A percentile compares a stretch with the other conserved stretches of the same genome.
Conservation (phyloP, 805 yeast species). For the Nakazawaea peltata region DNA sequence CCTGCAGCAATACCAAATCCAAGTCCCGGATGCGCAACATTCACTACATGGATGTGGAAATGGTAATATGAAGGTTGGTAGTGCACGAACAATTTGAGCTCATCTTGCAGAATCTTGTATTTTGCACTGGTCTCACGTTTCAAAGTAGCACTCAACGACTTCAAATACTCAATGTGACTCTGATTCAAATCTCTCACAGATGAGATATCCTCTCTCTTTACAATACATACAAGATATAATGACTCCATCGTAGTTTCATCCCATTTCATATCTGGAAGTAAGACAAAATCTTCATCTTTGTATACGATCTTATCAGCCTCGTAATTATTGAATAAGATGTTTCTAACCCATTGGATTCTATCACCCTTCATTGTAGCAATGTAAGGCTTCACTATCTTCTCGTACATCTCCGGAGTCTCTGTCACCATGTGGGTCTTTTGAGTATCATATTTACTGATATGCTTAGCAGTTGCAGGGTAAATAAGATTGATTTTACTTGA, state of each 20-base stretch:
- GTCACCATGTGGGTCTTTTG: constrained; percentile 53
- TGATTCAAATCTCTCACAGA: constrained; percentile 68
- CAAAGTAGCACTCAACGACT: constrained; percentile 36
- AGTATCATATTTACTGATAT: constrained; percentile 64
- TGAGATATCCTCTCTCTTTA: constrained; percentile 56
- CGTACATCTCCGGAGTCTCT: constrained; percentile 80
- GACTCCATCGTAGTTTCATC: constrained; percentile 64
- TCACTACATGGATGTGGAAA: constrained; percentile 87
- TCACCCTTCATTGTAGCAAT: constrained; percentile 70
- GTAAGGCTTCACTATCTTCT: constrained; percentile 58
- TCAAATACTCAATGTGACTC: constrained; percentile 52
- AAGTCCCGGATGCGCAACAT: constrained; percentile 58
- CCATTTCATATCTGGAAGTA: constrained; percentile 97
- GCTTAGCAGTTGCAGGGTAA: constrained; percentile 85
- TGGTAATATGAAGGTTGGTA: constrained; percentile 96
- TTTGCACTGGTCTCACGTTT: constrained; percentile 35
- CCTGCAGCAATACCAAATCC: constrained; percentile 68
- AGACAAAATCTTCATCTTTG: constrained; percentile 60
- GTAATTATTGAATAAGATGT: constrained; percentile 72
- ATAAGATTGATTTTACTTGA: constrained; percentile 68
- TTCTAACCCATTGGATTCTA: constrained; percentile 82
- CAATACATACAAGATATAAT: constrained; percentile 73
- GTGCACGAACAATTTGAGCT: constrained; percentile 75
- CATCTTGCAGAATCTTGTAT: constrained; percentile 41
- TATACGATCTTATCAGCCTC: constrained; percentile 77